Base-by-base conservation (phyloP, 805 yeast species). In the Starmerella floricola region DNA sequence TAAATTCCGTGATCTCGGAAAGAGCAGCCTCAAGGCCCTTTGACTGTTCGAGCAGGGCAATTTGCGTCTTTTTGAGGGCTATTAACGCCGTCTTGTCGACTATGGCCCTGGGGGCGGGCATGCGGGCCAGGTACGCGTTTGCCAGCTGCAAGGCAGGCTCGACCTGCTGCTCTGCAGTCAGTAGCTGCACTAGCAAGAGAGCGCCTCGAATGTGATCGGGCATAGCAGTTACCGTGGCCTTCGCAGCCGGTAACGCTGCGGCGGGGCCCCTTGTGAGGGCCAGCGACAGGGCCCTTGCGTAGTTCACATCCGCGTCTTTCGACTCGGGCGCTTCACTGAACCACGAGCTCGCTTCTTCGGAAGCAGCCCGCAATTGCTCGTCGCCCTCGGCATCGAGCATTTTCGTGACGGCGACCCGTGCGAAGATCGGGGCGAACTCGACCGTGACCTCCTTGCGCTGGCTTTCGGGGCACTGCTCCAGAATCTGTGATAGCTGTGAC, bases 11-110 rank as follows among this genome's bases (percentile, higher is more conserved):
- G n/a, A 86, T 56, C 38, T 68, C 65, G 32, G 78, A 83, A 45
- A 83, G 57, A 0, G 85, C 74, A 33, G 71, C 71, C 23, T 68
- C 64, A 1, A 69, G 60, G 6, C 85, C 88, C 43, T 71, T 66
- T 3, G 72, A 63, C 5, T 73, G 67, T 53, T 80, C 86, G 40
- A 75, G 62, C n/a, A 84, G 63, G 1, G 83, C 75, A 29, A 85
- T 62, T 52, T 79, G 83, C 0, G 94, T 79, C 60, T 81, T 67
- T 52, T 81, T 81, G 56, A 85, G 66, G 55, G 83, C 82, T 11
- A 62, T 31, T 13, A 40, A 78, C 55, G 42, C 76, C 69, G 44
- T 70, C 76, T 62, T 71, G 63, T 53, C 71, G 62, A 29, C 62
- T 44, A 13, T 54, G 19, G 24, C 49, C 31, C 1, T 41, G 31